Evolutionary conservation across 2,329 filamentous ascomycete genomes (phyloP).

Genomic region (Penicillium concentricum): DNA sequence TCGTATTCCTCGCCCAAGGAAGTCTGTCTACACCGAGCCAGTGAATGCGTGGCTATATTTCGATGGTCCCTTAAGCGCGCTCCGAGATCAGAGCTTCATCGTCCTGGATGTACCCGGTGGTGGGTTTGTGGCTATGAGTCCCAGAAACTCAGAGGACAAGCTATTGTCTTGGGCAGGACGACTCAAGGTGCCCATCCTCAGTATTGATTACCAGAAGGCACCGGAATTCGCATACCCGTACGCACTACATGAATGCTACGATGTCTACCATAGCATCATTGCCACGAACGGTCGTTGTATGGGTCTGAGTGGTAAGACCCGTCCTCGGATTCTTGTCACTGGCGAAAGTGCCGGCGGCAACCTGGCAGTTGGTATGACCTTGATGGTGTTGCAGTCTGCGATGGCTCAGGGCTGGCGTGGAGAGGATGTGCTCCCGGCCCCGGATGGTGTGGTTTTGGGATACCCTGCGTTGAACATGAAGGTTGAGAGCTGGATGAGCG

Average conservation of each 20-base stretch:
- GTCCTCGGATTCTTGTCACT: conserved; percentile 69
- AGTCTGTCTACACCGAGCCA: conserved; percentile 79
- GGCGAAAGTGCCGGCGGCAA: conserved; percentile 84
- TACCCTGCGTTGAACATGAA: conserved; percentile 96
- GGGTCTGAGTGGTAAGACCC: conserved; percentile 65
- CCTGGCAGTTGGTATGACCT: conserved; percentile 72
- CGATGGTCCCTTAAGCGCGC: conserved; percentile 76
- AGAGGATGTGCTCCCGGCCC: conserved; percentile 64
- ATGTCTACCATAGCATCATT: conserved; percentile 75
- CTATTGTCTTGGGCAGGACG: conserved; percentile 88
- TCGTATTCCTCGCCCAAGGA: conserved; percentile 74
- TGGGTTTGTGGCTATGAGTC: conserved; percentile 95
- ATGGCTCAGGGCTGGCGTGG: conserved; percentile 57
- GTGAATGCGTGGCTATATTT: conserved; percentile 91
- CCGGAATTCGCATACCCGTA: conserved; percentile 84
- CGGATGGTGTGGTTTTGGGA: conserved; percentile 77
- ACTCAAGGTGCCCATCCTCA: conserved; percentile 82
- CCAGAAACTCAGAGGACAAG: conserved; percentile 92
- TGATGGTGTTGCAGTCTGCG: conserved; percentile 84
- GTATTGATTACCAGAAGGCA: conserved; percentile 86
- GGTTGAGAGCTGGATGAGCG: conserved; percentile 98
- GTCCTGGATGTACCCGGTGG: conserved; percentile 90
- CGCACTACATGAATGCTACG: conserved; percentile 82
- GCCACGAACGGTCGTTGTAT: conserved; percentile 71
- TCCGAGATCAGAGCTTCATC: conserved; percentile 73